Evolutionary conservation across 1,284 basidiomycete species (phyloP).

Genomic region (Rhodotorula sp.): DNA sequence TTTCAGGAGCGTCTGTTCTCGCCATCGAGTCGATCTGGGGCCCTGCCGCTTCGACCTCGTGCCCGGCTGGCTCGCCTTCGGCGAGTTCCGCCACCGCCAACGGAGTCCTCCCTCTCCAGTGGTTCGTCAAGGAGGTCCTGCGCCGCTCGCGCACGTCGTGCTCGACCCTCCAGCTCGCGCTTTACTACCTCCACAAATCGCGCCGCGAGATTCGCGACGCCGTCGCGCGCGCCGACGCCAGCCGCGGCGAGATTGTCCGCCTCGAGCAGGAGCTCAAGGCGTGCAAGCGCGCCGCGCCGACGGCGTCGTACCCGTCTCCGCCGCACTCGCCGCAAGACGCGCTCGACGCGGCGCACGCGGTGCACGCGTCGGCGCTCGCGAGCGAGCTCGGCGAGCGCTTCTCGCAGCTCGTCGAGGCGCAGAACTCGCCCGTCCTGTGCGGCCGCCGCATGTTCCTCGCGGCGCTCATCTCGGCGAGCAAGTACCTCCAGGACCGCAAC

Average conservation of each 20-base stretch:
- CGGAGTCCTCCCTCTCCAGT: conserved; percentile 42
- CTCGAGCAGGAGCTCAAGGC: conserved; percentile 16
- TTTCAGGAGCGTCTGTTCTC: conserved; percentile 36
- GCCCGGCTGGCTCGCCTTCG: conserved; percentile 2
- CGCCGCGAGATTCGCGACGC: conserved; percentile 41
- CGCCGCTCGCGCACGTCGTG: conserved; percentile 45
- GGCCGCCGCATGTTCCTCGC: conserved; percentile 85
- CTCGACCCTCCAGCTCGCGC: conserved; percentile 46
- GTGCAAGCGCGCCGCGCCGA: background rate
- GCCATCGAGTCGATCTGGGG: conserved; percentile 45
- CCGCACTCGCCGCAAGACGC: conserved; percentile 23
- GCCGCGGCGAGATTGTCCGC: conserved; percentile 9
- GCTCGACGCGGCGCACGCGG: background rate
- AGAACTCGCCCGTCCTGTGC: conserved; percentile 66
- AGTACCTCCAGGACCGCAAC: conserved; percentile 88
- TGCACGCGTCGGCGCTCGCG: background rate
- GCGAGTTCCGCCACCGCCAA: background rate
- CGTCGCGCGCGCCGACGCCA: conserved; percentile 32
- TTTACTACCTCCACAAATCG: conserved; percentile 48
- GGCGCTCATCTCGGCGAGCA: conserved; percentile 80
- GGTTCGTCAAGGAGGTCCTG: conserved; percentile 47
- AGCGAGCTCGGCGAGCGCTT: conserved; percentile 13
- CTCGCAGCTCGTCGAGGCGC: conserved; percentile 14
- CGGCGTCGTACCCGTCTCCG: conserved; percentile 31
- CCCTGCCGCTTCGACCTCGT: background rate